Conservation (phyloP, 2,329 filamentous ascomycete species). For the Metarhizium brunneum region DNA sequence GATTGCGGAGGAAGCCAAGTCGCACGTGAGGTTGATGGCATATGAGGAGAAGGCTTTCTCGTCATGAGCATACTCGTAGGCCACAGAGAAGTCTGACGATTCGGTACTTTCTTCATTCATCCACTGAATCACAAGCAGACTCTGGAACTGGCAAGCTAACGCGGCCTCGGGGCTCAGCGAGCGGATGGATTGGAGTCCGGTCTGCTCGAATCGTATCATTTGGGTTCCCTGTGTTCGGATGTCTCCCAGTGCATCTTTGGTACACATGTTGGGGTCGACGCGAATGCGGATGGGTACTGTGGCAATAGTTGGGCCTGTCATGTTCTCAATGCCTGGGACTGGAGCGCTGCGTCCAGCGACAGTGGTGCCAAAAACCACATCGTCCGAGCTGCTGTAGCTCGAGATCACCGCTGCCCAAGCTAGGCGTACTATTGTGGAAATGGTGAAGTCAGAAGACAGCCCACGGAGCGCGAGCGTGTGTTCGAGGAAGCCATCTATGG, state of each 20-base stretch:
- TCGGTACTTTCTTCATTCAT: neutral
- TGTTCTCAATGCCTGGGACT: too few species aligned
- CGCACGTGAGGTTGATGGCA: too few species aligned
- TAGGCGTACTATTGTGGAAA: too few species aligned
- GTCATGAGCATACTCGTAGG: neutral
- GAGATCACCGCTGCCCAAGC: too few species aligned
- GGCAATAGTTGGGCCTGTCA: slow-evolving; percentile 11
- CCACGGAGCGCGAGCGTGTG: too few species aligned
- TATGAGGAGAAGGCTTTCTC: neutral
- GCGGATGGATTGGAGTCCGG: slow-evolving; percentile 15
- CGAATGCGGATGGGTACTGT: slow-evolving; percentile 11
- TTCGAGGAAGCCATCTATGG: too few species aligned
- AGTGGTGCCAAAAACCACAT: too few species aligned
- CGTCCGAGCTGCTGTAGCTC: too few species aligned
- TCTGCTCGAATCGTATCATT: slow-evolving; percentile 11
- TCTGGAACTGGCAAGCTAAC: neutral
- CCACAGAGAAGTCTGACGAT: neutral
- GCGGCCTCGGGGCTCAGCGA: slow-evolving; percentile 1
- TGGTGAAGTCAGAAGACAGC: too few species aligned
- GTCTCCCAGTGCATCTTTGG: slow-evolving; percentile 8
- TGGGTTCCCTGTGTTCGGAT: slow-evolving; percentile 10
- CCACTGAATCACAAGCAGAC: neutral
- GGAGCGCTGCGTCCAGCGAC: too few species aligned
- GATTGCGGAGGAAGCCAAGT: too few species aligned
- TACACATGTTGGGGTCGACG: slow-evolving; percentile 4